These are phyloP conservation scores for Penicillium sp. DNA, from an alignment of 2,329 filamentous ascomycete species.

Conservation along the genomic window DNA sequence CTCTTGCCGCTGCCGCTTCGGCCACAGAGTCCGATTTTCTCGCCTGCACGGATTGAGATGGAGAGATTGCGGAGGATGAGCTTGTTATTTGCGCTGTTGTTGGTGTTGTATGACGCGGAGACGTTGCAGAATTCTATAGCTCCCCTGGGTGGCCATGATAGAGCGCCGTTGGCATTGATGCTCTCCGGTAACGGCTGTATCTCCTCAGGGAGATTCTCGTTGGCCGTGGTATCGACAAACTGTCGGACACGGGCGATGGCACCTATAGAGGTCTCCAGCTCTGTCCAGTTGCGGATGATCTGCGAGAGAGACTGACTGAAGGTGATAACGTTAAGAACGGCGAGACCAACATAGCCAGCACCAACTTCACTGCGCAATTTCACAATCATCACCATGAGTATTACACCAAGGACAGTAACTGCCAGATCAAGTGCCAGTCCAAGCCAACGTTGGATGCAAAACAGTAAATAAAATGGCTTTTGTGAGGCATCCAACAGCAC, in stretches of 20 bases:
- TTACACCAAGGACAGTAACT: constrained; percentile 46
- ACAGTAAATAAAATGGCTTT: constrained; percentile 55
- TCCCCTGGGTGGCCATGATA: constrained; percentile 42
- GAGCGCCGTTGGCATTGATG: constrained; percentile 36
- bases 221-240: constrained; percentile 42
- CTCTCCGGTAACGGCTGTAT: not conserved
- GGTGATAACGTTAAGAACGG: constrained; percentile 51
- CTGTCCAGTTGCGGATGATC: constrained; percentile 52
- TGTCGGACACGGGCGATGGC: constrained; percentile 53
- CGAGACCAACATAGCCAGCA: constrained; percentile 50
- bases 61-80: constrained; percentile 44
- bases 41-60: constrained; percentile 40
- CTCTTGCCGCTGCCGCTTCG: constrained; percentile 38
- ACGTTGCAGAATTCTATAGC: constrained; percentile 41
- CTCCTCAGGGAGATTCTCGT: constrained; percentile 6
- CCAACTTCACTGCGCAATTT: constrained; percentile 39
- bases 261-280: constrained; percentile 56
- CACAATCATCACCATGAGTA: constrained; percentile 50
- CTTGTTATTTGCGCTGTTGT: constrained; percentile 16
- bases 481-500: constrained; percentile 52
- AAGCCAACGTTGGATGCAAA: constrained; percentile 57
- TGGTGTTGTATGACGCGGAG: constrained; percentile 38
- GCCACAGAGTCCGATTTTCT: constrained; percentile 41
- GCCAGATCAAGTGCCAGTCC: constrained; percentile 49
- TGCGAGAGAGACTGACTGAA: constrained; percentile 51